Conservation (phyloP, 371 early-diverging fungal genomes). For the Funneliformis caledonium region DNA sequence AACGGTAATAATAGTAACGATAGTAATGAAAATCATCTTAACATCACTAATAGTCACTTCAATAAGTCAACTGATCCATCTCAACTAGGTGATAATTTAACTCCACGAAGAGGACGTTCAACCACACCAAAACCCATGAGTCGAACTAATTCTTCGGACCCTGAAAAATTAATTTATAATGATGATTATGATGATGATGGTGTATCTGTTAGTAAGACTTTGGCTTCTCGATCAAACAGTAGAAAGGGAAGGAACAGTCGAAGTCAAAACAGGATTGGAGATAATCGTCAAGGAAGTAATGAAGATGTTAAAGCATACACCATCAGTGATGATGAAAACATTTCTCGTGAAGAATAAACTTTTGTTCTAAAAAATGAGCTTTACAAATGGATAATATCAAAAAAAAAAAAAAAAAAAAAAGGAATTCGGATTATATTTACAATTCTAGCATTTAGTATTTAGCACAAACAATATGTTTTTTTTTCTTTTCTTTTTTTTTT, state of each 20-base stretch:
- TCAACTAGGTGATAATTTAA: not conserved
- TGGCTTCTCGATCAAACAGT: conserved; percentile 37
- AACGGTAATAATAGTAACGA: conserved; percentile 18
- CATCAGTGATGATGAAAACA: not conserved
- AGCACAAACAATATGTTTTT: no score
- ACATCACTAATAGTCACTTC: not conserved
- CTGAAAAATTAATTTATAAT: conserved; percentile 21
- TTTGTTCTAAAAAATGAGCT: not conserved
- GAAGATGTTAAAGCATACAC: not conserved
- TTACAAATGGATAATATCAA: not conserved
- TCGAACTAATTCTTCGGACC: conserved; percentile 23
- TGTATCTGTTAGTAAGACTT: conserved; percentile 36
- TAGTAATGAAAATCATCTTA: not conserved
- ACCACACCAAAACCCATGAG: conserved; percentile 34
- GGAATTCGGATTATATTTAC: not conserved
- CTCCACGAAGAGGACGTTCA: conserved; percentile 33
- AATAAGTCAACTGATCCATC: not conserved
- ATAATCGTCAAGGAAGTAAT: not conserved
- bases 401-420: not conserved
- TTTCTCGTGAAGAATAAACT: not conserved
- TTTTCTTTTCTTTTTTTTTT: no score
- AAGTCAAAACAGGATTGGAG: conserved; percentile 32
- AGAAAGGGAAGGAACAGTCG: conserved; percentile 16
- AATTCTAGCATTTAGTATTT: not conserved
- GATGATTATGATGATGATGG: conserved; percentile 40